Conservation (phyloP, 2,329 filamentous ascomycete species). For the Verticillium dahliae region DNA sequence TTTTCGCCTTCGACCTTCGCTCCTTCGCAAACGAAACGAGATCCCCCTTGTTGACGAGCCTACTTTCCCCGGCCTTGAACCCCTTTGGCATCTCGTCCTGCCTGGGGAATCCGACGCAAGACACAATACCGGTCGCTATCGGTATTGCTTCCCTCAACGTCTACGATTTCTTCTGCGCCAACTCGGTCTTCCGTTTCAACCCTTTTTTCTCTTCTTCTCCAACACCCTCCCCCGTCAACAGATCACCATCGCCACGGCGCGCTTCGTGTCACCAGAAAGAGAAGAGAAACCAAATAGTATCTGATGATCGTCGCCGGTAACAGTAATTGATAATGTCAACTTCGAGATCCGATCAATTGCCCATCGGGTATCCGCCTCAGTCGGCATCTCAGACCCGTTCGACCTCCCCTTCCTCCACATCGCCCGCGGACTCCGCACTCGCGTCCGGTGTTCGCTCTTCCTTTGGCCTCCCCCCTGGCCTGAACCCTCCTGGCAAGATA, state of each 20-base stretch:
- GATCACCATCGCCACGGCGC: background rate
- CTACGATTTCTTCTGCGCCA: background rate
- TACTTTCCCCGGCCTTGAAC: background rate
- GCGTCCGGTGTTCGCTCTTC: slow-evolving; percentile 61
- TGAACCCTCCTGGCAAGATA: slow-evolving; percentile 55
- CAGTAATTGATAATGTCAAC: slow-evolving; percentile 89
- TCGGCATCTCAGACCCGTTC: slow-evolving; percentile 64
- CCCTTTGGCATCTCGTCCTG: slow-evolving; percentile 4
- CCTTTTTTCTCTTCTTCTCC: background rate
- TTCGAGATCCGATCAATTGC: slow-evolving; percentile 79
- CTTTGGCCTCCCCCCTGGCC: slow-evolving; percentile 60
- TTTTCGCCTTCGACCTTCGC: slow-evolving; percentile 8
- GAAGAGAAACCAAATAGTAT: slow-evolving; percentile 13
- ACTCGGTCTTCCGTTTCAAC: background rate
- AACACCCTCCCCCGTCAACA: background rate
- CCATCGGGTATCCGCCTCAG: slow-evolving; percentile 73
- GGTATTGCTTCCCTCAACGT: background rate
- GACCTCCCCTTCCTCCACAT: slow-evolving; percentile 72
- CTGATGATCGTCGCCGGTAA: slow-evolving; percentile 42
- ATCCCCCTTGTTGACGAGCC: background rate
- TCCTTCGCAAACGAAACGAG: slow-evolving; percentile 5
- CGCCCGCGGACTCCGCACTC: slow-evolving; percentile 67
- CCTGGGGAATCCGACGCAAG: background rate
- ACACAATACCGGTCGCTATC: background rate
- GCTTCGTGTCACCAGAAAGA: background rate